These are phyloP conservation scores for Achaetomiella virescens DNA, from an alignment of 495 filamentous ascomycete genomes.

Conservation along the genomic window DNA sequence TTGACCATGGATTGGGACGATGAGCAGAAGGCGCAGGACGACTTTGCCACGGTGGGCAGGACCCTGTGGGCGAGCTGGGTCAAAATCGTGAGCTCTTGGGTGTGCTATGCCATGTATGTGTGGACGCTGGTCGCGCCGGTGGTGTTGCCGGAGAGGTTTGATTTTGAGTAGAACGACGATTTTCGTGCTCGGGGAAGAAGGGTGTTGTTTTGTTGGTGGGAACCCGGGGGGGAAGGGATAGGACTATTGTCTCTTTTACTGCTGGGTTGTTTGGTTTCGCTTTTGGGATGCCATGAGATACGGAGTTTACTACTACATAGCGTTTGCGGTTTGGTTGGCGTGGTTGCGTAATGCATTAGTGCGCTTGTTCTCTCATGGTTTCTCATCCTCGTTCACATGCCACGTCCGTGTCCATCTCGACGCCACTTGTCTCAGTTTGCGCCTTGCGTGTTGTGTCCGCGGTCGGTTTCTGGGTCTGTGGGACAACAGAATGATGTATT, in stretches of 20 bases:
- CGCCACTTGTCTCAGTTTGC: not conserved
- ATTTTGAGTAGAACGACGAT: slow-evolving; percentile 33
- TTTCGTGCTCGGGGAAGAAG: too few relatives aligned
- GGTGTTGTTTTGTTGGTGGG: not conserved
- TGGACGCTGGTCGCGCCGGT: slow-evolving; percentile 91
- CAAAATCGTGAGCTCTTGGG: slow-evolving; percentile 97
- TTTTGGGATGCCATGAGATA: not conserved
- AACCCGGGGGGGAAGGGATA: not conserved
- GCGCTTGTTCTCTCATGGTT: not conserved
- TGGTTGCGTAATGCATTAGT: not conserved
- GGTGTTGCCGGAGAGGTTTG: slow-evolving; percentile 80
- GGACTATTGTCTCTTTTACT: not conserved
- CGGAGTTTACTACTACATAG: not conserved
- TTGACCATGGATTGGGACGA: slow-evolving; percentile 77
- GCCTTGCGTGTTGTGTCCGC: too few relatives aligned
- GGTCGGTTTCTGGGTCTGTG: too few relatives aligned
- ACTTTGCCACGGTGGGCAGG: slow-evolving; percentile 86
- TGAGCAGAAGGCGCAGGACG: slow-evolving; percentile 42
- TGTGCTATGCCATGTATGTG: slow-evolving; percentile 88
- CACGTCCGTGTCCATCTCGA: not conserved
- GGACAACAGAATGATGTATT: too few relatives aligned
- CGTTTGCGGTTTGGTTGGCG: not conserved
- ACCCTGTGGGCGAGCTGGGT: slow-evolving; percentile 99
- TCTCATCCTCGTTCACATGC: not conserved
- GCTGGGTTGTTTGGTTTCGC: not conserved